Evolutionary conservation across 352 stramenopile species (phyloP).

Genomic region (Globisporangium solare): DNA sequence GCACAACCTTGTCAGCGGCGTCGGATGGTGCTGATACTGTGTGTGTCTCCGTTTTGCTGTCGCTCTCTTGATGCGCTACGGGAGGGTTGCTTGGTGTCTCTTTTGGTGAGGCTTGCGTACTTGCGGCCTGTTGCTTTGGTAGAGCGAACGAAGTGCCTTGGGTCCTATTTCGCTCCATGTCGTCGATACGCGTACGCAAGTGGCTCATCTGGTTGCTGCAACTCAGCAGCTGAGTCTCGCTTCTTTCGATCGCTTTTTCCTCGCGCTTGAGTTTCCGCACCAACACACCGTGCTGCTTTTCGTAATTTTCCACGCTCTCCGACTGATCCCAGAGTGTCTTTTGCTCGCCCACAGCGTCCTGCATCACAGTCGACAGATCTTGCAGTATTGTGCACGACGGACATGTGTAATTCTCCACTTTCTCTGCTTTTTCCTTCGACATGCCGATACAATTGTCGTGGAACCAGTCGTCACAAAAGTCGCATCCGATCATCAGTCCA

Average conservation of each 20-base stretch:
- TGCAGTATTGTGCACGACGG: slow-evolving; percentile 91
- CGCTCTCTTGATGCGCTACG: too few species aligned
- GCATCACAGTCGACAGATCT: slow-evolving; percentile 68
- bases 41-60: background rate
- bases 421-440: slow-evolving; percentile 92
- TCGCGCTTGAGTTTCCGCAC: slow-evolving; percentile 81
- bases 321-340: slow-evolving; percentile 77
- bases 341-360: slow-evolving; percentile 46
- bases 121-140: background rate
- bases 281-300: slow-evolving; percentile 73
- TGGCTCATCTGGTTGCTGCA: slow-evolving; percentile 83
- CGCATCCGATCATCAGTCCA: slow-evolving; percentile 87
- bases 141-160: slow-evolving; percentile 24
- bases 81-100: too few species aligned
- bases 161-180: slow-evolving; percentile 59
- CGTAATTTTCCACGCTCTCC: slow-evolving; percentile 79
- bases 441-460: slow-evolving; percentile 88
- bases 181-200: slow-evolving; percentile 60
- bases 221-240: slow-evolving; percentile 70
- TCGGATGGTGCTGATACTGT: slow-evolving; percentile 2
- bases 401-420: slow-evolving; percentile 95
- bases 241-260: slow-evolving; percentile 79
- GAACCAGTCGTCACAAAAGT: slow-evolving; percentile 88
- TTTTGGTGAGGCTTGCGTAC: background rate
- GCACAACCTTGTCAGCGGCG: background rate